Conservation (phyloP, 208 protist species). For the Acanthamoeba royreba region DNA sequence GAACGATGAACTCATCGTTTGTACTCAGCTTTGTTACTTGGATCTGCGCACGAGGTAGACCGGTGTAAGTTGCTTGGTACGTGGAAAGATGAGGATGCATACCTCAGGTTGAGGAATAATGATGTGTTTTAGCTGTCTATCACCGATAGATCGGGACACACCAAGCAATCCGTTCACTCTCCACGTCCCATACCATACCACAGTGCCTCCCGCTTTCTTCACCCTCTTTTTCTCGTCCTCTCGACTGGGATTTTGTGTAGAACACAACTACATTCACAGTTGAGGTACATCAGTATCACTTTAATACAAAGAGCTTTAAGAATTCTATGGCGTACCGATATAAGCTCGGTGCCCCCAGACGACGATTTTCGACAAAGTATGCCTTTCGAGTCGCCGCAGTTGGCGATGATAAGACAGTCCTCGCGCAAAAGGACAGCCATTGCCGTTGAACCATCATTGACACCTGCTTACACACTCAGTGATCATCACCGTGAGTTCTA, state of each 20-base stretch:
- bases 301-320: neutral
- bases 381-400: conserved; percentile 2
- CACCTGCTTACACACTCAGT: neutral
- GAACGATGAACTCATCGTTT: neutral
- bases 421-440: neutral
- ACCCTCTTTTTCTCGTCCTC: conserved; percentile 17
- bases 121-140: neutral
- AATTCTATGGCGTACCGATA: neutral
- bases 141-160: conserved; percentile 3
- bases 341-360: neutral
- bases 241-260: neutral
- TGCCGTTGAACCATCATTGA: neutral
- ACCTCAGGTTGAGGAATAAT: neutral
- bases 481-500: neutral
- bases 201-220: neutral
- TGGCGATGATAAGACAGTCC: neutral
- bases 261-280: neutral
- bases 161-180: neutral
- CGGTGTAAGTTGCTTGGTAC: no score
- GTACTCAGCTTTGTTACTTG: neutral
- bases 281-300: neutral
- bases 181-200: conserved; percentile 19
- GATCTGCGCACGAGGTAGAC: neutral
- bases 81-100: neutral
- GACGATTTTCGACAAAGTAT: neutral